phyloP scores from a whole-genome alignment of 306 rosid species.

The Ormosia emarginata region DNA sequence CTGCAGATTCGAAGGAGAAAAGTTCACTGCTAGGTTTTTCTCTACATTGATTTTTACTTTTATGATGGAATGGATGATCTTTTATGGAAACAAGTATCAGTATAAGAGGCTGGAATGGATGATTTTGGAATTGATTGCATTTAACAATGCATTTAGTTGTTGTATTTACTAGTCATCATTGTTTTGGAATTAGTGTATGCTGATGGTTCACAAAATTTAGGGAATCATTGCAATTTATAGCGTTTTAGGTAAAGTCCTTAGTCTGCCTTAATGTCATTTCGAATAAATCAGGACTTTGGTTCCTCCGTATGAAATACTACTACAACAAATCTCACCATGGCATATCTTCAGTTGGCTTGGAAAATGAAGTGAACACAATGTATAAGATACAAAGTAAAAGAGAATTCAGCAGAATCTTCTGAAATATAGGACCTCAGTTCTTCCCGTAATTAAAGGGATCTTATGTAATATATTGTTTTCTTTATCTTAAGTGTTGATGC shows the following conservation, averaged over 20 bases:
- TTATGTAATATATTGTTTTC: neutral
- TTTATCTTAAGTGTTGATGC: neutral
- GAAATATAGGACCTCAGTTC: neutral
- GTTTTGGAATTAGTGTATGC: neutral
- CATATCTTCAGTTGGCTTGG: neutral
- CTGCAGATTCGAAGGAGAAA: constrained; percentile 49
- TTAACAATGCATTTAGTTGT: neutral
- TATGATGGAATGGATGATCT: neutral
- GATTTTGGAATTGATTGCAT: neutral
- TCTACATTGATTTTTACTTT: constrained; percentile 23
- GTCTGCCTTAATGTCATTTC: neutral
- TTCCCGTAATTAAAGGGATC: neutral
- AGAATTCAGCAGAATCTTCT: neutral
- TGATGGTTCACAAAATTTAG: neutral
- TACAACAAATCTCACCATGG: neutral
- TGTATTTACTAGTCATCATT: neutral
- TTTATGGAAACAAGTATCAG: neutral
- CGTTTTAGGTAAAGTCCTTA: constrained; percentile 8
- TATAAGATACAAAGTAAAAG: neutral
- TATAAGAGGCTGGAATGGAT: neutral
- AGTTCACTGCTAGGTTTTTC: constrained; percentile 55
- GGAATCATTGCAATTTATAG: neutral
- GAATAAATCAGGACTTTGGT: neutral
- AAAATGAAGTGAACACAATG: neutral
- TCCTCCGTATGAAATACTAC: neutral